These are phyloP conservation scores for Ascochyta pisi DNA, from an alignment of 2,329 filamentous ascomycete species.

Conservation along the genomic window DNA sequence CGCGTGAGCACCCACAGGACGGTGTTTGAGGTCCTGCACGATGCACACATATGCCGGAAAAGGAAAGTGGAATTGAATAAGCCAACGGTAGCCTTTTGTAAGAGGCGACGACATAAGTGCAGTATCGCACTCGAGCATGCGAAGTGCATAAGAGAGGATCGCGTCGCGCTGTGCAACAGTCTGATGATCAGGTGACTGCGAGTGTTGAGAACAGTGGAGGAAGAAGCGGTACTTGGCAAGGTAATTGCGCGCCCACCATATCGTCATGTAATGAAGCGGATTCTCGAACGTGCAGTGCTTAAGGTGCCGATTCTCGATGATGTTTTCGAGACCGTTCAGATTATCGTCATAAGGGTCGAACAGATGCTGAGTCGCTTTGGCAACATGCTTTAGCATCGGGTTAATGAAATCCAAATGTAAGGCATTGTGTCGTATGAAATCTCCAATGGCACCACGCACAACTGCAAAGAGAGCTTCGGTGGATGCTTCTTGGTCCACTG, in stretches of 20 bases:
- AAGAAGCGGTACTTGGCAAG: slow-evolving; percentile 60
- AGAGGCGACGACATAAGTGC: slow-evolving; percentile 52
- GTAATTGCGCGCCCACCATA: slow-evolving; percentile 54
- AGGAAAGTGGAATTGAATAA: slow-evolving; percentile 55
- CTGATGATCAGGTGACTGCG: slow-evolving; percentile 17
- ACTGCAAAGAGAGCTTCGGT: slow-evolving; percentile 63
- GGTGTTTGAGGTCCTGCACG: slow-evolving; percentile 51
- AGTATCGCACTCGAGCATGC: slow-evolving; percentile 57
- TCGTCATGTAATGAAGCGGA: slow-evolving; percentile 54
- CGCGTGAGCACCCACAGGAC: slow-evolving; percentile 47
- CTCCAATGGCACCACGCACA: slow-evolving; percentile 57
- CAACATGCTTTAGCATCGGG: slow-evolving; percentile 52
- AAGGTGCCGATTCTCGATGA: slow-evolving; percentile 50
- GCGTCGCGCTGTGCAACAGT: slow-evolving; percentile 32
- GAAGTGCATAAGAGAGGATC: slow-evolving; percentile 43
- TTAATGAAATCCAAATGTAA: slow-evolving; percentile 57
- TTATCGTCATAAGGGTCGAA: slow-evolving; percentile 25
- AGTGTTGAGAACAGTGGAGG: slow-evolving; percentile 53
- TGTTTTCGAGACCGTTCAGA: slow-evolving; percentile 48
- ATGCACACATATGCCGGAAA: slow-evolving; percentile 59
- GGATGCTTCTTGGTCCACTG: slow-evolving; percentile 52
- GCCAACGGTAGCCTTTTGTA: slow-evolving; percentile 54
- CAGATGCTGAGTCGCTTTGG: slow-evolving; percentile 24
- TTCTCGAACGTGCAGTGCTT: slow-evolving; percentile 37
- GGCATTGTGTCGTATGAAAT: slow-evolving; percentile 49